phyloP scores from a whole-genome alignment of 257 asterid genomes.

The Schizonepeta tenuifolia region DNA sequence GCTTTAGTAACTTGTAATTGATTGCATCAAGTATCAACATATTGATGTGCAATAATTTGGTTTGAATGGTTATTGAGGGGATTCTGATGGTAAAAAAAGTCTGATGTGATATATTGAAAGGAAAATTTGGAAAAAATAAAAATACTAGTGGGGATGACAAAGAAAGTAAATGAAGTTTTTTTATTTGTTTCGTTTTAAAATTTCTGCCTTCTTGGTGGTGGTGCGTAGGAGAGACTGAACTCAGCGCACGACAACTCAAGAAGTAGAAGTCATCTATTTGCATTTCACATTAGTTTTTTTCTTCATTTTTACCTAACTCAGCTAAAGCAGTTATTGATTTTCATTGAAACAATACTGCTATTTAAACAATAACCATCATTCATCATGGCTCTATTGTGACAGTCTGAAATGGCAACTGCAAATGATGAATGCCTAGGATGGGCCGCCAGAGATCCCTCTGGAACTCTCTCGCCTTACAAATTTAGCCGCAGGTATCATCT shows the following conservation, averaged over 20 bases:
- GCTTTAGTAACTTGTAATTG: conserved; percentile 2
- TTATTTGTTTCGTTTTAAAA: too few species aligned
- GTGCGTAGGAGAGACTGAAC: background rate
- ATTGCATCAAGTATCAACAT: background rate
- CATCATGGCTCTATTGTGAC: background rate
- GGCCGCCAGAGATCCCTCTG: conserved; percentile 90
- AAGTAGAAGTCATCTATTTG: background rate
- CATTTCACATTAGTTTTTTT: background rate
- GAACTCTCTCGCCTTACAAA: conserved; percentile 73
- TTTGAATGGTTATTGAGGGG: background rate
- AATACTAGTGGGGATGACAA: background rate
- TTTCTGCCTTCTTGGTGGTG: too few species aligned
- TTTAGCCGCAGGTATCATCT: conserved; percentile 69
- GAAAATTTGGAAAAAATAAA: background rate
- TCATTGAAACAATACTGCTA: background rate
- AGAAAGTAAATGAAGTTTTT: too few species aligned
- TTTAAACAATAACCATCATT: background rate
- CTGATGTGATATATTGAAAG: background rate
- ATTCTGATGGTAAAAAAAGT: background rate
- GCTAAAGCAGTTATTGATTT: background rate
- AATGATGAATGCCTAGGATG: conserved; percentile 67
- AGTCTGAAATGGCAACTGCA: conserved; percentile 43
- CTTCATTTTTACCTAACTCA: background rate
- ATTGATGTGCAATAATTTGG: background rate
- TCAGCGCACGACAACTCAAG: background rate